Conservation (phyloP, 768 basidiomycete species). For the Phlegmacium glaucopus region DNA sequence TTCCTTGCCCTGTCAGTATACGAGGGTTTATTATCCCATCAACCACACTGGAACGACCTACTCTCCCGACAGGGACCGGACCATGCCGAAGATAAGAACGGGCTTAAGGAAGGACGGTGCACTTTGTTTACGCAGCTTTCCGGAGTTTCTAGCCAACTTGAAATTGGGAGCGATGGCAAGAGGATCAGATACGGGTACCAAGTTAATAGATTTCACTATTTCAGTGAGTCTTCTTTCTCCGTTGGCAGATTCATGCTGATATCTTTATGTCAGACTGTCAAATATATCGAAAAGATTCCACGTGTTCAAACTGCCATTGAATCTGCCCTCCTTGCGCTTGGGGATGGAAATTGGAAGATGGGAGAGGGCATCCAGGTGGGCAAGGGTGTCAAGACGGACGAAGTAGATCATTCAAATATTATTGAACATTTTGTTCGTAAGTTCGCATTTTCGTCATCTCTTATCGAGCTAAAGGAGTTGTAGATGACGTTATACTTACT, state of each 20-base stretch:
- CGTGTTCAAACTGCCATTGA: no score
- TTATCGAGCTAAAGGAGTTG: no score
- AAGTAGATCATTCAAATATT: no score
- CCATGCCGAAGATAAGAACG: constrained; percentile 49
- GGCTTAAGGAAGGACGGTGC: constrained; percentile 67
- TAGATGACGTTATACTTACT: no score
- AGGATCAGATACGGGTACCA: constrained; percentile 59
- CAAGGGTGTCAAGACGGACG: no score
- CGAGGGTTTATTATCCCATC: constrained; percentile 51
- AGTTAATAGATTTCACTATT: constrained; percentile 57
- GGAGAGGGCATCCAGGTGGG: no score
- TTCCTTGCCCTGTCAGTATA: constrained; percentile 79
- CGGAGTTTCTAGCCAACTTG: constrained; percentile 80
- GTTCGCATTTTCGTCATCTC: no score
- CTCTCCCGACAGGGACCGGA: constrained; percentile 49
- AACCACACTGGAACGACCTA: constrained; percentile 66
- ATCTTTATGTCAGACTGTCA: constrained; percentile 45
- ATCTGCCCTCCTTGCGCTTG: no score
- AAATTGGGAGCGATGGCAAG: constrained; percentile 58
- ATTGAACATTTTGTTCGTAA: no score
- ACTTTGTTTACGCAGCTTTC: constrained; percentile 77
- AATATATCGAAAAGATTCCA: constrained; percentile 66
- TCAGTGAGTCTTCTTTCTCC: constrained; percentile 36
- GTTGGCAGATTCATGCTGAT: constrained; percentile 1
- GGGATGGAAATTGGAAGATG: no score